Conservation (phyloP, 2,329 filamentous ascomycete genomes). For the Fusarium piperis region DNA sequence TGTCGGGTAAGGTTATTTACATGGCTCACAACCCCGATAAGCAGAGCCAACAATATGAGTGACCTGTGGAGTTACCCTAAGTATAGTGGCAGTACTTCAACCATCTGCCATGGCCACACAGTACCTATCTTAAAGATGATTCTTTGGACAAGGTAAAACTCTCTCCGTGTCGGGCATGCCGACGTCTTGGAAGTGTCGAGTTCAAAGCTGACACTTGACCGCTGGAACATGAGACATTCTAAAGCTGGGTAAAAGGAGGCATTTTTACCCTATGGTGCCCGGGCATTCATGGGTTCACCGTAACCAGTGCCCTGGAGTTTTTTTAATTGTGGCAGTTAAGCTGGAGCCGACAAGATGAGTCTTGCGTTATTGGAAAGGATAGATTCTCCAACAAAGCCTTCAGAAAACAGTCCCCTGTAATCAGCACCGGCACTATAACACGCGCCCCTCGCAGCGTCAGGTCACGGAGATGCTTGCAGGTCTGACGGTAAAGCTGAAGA, state of each 20-base stretch:
- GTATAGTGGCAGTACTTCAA: constrained; percentile 2
- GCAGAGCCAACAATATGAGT: not conserved
- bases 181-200: not conserved
- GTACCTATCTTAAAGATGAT: not conserved
- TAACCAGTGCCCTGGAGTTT: not conserved
- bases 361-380: not conserved
- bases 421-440: not conserved
- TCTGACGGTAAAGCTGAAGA: not conserved
- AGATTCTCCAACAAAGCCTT: not conserved
- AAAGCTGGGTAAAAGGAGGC: not conserved
- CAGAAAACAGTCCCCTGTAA: not conserved
- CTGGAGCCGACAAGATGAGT: not conserved
- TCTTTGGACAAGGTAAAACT: not conserved
- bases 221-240: not conserved
- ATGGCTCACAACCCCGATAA: not conserved
- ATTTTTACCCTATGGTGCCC: not conserved
- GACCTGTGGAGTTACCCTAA: not conserved
- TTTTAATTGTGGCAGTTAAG: not conserved
- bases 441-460: not conserved
- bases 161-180: not conserved
- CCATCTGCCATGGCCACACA: not conserved
- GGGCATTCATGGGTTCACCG: not conserved
- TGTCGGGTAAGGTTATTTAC: not conserved
- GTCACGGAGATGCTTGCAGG: not conserved
- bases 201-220: not conserved